Conservation (phyloP, 768 basidiomycete species). For the Lentinus tigrinus region DNA sequence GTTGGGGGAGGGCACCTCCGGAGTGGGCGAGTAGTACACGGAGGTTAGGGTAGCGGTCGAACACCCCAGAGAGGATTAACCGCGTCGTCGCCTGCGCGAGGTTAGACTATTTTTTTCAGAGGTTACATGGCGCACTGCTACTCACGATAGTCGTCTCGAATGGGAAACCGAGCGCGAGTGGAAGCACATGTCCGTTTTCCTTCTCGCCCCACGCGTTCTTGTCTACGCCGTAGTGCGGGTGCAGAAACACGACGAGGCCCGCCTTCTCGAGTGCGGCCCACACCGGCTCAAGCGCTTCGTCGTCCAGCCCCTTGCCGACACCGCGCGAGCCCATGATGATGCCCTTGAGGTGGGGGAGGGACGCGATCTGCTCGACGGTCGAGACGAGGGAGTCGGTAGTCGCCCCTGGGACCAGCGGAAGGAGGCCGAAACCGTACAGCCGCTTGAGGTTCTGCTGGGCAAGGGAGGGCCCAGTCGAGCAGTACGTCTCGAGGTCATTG, state of each 20-base stretch:
- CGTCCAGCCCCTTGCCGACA: conserved; percentile 78
- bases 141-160: conserved; percentile 86
- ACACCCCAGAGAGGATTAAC: conserved; percentile 75
- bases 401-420: conserved; percentile 76
- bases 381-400: conserved; percentile 55
- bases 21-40: conserved; percentile 84
- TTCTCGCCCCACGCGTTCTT: conserved; percentile 70
- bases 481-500: conserved; percentile 75
- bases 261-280: conserved; percentile 76
- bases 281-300: conserved; percentile 71
- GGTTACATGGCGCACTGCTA: conserved; percentile 1
- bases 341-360: conserved; percentile 65
- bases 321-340: conserved; percentile 84
- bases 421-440: conserved; percentile 80
- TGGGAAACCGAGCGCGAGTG: conserved; percentile 85
- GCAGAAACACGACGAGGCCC: conserved; percentile 76
- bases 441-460: conserved; percentile 46
- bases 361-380: conserved; percentile 63
- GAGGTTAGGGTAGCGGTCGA: conserved; percentile 77
- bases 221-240: conserved; percentile 85
- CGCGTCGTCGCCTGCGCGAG: conserved; percentile 61
- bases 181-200: conserved; percentile 85
- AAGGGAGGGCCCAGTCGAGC: conserved; percentile 57
- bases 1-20: conserved; percentile 78
- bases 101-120: too few species aligned